Evolutionary conservation across 805 yeast species (phyloP).

Genomic region (Metschnikowia matae): DNA sequence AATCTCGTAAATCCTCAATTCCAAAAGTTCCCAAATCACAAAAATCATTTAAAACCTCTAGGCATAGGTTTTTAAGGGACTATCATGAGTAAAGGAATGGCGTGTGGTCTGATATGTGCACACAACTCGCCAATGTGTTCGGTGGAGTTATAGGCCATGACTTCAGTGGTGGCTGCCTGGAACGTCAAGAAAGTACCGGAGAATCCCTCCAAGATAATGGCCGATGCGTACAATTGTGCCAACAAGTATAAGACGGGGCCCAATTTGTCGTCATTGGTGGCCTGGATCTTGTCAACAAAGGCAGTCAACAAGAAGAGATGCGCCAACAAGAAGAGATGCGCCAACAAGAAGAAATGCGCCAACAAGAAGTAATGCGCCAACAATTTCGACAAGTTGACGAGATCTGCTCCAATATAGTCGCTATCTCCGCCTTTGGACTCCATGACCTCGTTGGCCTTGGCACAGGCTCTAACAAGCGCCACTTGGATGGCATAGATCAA

Average conservation of each 20-base stretch:
- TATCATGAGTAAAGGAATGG: too few species aligned
- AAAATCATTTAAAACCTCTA: too few species aligned
- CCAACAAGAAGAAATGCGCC: too few species aligned
- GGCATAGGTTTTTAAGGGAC: too few species aligned
- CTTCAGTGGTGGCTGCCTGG: constrained; percentile 48
- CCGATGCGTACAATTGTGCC: constrained; percentile 56
- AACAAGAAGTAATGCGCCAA: too few species aligned
- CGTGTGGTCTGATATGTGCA: constrained; percentile 43
- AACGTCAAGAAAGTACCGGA: constrained; percentile 69
- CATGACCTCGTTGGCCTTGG: constrained; percentile 28
- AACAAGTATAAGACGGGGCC: constrained; percentile 45
- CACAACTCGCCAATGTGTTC: constrained; percentile 33
- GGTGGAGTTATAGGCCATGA: constrained; percentile 44
- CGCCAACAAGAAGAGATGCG: too few species aligned
- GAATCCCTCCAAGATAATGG: constrained; percentile 58
- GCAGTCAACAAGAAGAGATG: constrained; percentile 44
- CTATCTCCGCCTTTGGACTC: constrained; percentile 29
- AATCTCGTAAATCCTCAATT: too few species aligned
- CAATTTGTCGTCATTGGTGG: constrained; percentile 35
- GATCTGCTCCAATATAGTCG: constrained; percentile 45
- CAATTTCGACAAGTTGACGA: constrained; percentile 46
- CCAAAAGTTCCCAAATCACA: too few species aligned
- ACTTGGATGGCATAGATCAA: constrained; percentile 27
- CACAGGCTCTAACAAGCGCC: constrained; percentile 37
- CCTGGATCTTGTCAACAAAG: constrained; percentile 34